Evolutionary conservation across 1,284 basidiomycete species (phyloP).

Genomic region (Ceratobasidium sp.): DNA sequence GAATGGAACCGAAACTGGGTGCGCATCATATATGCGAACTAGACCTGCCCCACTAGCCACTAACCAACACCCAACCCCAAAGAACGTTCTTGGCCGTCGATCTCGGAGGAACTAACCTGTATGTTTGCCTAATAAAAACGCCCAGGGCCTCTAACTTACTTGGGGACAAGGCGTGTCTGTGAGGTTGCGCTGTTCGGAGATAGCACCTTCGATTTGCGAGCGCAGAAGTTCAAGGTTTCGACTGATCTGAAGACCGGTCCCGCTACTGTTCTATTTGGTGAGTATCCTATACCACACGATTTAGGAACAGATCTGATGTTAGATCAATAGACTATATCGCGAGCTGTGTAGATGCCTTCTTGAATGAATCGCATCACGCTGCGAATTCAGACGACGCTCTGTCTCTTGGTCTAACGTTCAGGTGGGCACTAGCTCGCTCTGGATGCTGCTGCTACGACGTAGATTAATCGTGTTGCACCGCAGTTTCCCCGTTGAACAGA

Average conservation of each 20-base stretch:
- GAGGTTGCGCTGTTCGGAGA: slow-evolving; percentile 91
- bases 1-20: slow-evolving; percentile 91
- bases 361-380: slow-evolving; percentile 65
- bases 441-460: background rate
- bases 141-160: slow-evolving; percentile 9
- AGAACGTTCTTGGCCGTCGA: slow-evolving; percentile 95
- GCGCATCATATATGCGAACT: slow-evolving; percentile 52
- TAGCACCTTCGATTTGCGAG: slow-evolving; percentile 86
- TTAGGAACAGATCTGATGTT: background rate
- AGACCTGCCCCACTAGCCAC: background rate
- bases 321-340: slow-evolving; percentile 89
- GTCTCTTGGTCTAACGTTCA: slow-evolving; percentile 92
- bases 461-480: slow-evolving; percentile 6
- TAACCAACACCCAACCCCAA: slow-evolving; percentile 39
- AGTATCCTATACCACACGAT: slow-evolving; percentile 49
- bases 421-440: slow-evolving; percentile 50
- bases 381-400: slow-evolving; percentile 61
- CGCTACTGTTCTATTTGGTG: slow-evolving; percentile 83
- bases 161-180: slow-evolving; percentile 80
- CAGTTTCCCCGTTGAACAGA: slow-evolving; percentile 96
- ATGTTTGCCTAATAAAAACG: slow-evolving; percentile 53
- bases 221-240: slow-evolving; percentile 94
- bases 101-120: slow-evolving; percentile 95
- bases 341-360: slow-evolving; percentile 92
- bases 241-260: slow-evolving; percentile 91